phyloP scores from a whole-genome alignment of 2,329 filamentous ascomycete species.

The Paracoccidioides brasiliensis region DNA sequence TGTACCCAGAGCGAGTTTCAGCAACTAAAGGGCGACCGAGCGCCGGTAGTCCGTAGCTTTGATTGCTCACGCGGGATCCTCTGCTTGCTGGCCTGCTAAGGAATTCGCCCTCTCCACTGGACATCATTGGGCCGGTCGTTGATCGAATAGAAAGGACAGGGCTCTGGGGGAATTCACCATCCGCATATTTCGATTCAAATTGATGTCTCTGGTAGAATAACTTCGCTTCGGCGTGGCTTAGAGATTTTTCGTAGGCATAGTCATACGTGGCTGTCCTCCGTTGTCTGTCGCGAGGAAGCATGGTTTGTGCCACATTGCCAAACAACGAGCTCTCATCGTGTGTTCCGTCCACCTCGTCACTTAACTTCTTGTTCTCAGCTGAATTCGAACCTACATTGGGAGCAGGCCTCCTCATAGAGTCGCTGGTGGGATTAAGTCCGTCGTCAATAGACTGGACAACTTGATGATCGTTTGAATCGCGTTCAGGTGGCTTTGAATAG shows the following conservation, averaged over 20 bases:
- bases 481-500: not conserved
- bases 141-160: conserved; percentile 23
- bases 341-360: conserved; percentile 1
- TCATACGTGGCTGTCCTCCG: conserved; percentile 80
- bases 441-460: not conserved
- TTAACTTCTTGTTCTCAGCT: not conserved
- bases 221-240: conserved; percentile 89
- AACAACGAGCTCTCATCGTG: conserved; percentile 5
- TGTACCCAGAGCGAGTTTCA: not conserved
- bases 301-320: conserved; percentile 7
- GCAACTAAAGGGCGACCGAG: not conserved
- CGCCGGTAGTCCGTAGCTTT: conserved; percentile 5
- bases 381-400: not conserved
- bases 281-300: conserved; percentile 33
- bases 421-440: no score
- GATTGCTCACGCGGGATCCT: conserved; percentile 14
- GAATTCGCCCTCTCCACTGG: conserved; percentile 5
- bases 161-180: conserved; percentile 26
- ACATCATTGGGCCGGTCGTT: conserved; percentile 12
- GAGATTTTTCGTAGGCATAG: conserved; percentile 81
- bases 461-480: not conserved
- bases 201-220: conserved; percentile 89
- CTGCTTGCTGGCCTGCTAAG: conserved; percentile 15
- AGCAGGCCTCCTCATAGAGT: not conserved
- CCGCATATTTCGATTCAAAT: conserved; percentile 40